Base-by-base conservation (phyloP, 2,329 filamentous ascomycete genomes). In the Xylariomycetidae sp. region DNA sequence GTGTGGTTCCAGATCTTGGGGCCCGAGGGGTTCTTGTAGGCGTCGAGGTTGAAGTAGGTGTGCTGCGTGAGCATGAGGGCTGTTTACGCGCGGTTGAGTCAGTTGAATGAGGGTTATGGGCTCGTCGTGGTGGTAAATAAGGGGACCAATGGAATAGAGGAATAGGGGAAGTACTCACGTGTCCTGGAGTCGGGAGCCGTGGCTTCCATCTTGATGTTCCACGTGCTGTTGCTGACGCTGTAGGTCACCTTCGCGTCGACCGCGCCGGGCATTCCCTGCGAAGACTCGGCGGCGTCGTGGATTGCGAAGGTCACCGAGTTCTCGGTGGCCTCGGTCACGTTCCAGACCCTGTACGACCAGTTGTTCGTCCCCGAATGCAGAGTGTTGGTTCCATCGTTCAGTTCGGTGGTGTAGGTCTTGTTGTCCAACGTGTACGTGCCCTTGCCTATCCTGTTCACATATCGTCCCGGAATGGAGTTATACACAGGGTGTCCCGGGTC, bases 21-120 rank as follows among this genome's bases (percentile, higher is more conserved):
- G 4, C 72, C 72, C 18, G 66, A 60, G 2, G 75, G 69, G 52
- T 81, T 73, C 44, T 68, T 70, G 58, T 75, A 82, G 11, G 72
- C 78, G 46, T 82, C 78, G 16, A 83, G 66, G 57, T 82, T 82
- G 72, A 80, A 82, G 66, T 82, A 83, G 30, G 74, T 76, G 58
- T 82, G 79, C 27, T 78, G 77, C 19, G 72, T 78, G 26, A 82
- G 63, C 72, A 82, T 79, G 51, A 82, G 70, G 2, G 78, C 62
- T 63, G 14, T 19, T 33, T 33, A 6, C 25, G 19, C 19, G 20
- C 19, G n/a, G n/a, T n/a, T n/a, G n/a, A n/a, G n/a, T n/a, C n/a
- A n/a, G n/a, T n/a, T n/a, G n/a, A n/a, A n/a, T n/a, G n/a, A n/a
- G n/a, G n/a, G n/a, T n/a, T n/a, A n/a, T n/a, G n/a, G n/a, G n/a